Evolutionary conservation across 495 filamentous ascomycete genomes (phyloP), one percentile per base, ranked within the genome.

Genomic region (Oidiodendron maius): DNA sequence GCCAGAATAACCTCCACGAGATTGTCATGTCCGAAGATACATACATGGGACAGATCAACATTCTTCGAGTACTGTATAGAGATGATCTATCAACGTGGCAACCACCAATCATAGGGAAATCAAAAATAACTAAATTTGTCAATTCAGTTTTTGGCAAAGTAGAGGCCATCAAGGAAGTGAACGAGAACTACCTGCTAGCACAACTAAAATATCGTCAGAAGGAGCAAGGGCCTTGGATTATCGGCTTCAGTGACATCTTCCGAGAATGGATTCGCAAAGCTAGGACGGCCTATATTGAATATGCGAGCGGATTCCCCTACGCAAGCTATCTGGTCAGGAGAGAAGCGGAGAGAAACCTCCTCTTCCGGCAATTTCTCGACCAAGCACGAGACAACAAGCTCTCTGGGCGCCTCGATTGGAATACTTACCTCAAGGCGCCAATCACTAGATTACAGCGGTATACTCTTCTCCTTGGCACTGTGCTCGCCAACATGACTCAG

Each of bases 201-300:
- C 93, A 97, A 63, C 74, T 99, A 55, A 97, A 97, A 53, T 99
- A 96, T 61, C 84, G 94, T 24, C 93, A 99, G 63, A 86, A 91
- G 56, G 93, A 97, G 59, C 91, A 99, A 63, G 93, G 94, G 0
- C 93, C 93, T 0, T 97, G 89, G 75, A 83, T 99, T 50, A 74
- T 78, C 37, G 93, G 94, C 8, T 96, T 96, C 64, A 95, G 90
- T 59, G 93, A 97, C 55, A 89, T 99, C 46, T 99, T 99, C 70
- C 75, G 93, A 49, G 94, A 99, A 66, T 99, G 93, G 93, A 95
- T 99, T 56, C 78, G 93, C 42, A 97, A 96, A 65, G 93, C 94
- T 2, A 88, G 84, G 65, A 66, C 69, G 4, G 82, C 86, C 1
- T 99, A 97, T 65, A 82, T 96, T 51, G 91, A 91, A 36, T 99